A percentile compares a stretch with the other conserved stretches of the same genome.
Conservation (phyloP, 1,284 basidiomycete species). For the Anthracocystis panici-leucophaei region DNA sequence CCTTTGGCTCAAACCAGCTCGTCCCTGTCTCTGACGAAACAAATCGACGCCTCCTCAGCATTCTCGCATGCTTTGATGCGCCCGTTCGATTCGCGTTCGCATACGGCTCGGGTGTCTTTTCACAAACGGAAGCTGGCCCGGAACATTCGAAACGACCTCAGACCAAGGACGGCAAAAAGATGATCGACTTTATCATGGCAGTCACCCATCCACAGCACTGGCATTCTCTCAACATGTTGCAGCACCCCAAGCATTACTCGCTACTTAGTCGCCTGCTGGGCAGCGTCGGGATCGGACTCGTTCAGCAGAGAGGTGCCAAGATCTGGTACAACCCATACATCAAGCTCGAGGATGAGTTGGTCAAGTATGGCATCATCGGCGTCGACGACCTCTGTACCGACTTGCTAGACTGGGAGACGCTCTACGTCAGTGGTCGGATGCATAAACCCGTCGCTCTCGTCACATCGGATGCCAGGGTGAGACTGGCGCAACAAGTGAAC, state of each 20-base stretch:
- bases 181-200: constrained; percentile 96
- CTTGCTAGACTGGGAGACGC: constrained; percentile 88
- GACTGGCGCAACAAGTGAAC: constrained; percentile 91
- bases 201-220: constrained; percentile 91
- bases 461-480: constrained; percentile 82
- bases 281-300: constrained; percentile 78
- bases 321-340: constrained; percentile 77
- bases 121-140: constrained; percentile 79
- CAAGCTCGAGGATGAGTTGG: constrained; percentile 74
- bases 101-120: constrained; percentile 93
- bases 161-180: constrained; percentile 68
- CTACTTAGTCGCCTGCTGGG: constrained; percentile 84
- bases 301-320: constrained; percentile 85
- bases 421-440: constrained; percentile 95
- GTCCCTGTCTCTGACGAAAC: constrained; percentile 47
- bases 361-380: constrained; percentile 98
- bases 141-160: constrained; percentile 69
- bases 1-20: constrained; percentile 61
- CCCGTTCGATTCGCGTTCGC: constrained; percentile 93
- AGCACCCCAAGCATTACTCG: constrained; percentile 90
- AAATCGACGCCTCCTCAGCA: constrained; percentile 31
- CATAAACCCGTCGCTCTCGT: constrained; percentile 80
- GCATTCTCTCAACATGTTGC: constrained; percentile 92
- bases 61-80: constrained; percentile 74
- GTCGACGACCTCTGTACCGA: constrained; percentile 89